Conservation (phyloP, 169 alveolate species). For the Eimeria praecox region DNA sequence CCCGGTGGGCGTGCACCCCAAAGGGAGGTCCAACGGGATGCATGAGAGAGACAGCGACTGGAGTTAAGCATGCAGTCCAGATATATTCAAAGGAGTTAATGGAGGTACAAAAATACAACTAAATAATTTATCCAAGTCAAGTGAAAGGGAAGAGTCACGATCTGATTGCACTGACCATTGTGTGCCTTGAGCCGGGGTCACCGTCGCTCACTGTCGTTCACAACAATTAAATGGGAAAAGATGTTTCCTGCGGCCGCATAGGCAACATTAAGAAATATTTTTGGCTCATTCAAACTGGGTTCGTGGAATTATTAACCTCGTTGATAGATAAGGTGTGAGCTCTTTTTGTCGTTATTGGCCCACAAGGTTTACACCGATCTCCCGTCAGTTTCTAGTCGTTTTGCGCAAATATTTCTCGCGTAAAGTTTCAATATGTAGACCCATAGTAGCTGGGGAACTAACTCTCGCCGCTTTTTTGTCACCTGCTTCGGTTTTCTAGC, state of each 20-base stretch:
- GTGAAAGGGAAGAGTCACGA: background rate
- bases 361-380: no score
- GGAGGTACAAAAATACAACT: background rate
- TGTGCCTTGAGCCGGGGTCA: constrained; percentile 21
- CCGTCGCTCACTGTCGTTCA: background rate
- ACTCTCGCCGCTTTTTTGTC: background rate
- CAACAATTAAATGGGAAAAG: background rate
- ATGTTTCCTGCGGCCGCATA: background rate
- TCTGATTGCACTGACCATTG: background rate
- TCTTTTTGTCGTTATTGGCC: no score
- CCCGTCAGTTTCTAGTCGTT: no score
- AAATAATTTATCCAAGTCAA: background rate
- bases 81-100: background rate
- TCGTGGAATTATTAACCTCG: background rate
- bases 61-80: background rate
- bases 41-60: background rate
- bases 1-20: background rate
- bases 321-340: background rate
- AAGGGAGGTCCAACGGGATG: background rate
- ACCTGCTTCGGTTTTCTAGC: background rate
- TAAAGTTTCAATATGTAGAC: no score
- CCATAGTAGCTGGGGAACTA: no score
- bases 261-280: background rate
- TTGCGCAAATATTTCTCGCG: no score
- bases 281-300: background rate